Conservation (phyloP, 2,329 filamentous ascomycete genomes). For the Dactylellina parvicollis region DNA sequence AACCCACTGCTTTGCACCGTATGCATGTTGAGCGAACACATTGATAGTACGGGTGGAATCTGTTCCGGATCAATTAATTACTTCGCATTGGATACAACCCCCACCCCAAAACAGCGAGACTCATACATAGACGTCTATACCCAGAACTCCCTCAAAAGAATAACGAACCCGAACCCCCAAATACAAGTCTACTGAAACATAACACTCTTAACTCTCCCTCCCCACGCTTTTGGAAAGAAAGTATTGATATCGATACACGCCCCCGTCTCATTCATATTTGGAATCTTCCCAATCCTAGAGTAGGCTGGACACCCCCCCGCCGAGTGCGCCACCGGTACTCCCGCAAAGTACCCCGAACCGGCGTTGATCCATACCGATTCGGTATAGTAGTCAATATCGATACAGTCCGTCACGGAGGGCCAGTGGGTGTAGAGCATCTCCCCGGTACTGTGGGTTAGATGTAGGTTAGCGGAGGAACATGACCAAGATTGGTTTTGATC, state of each 20-base stretch:
- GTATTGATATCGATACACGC: constrained; percentile 29
- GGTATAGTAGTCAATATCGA: constrained; percentile 43
- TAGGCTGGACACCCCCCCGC: background rate
- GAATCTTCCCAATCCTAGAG: constrained; percentile 29
- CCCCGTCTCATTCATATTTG: constrained; percentile 26
- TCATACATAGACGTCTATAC: background rate
- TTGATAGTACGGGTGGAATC: no score
- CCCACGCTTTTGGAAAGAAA: constrained; percentile 8
- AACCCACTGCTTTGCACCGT: no score
- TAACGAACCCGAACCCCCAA: no score
- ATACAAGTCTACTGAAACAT: constrained; percentile 13
- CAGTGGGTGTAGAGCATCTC: constrained; percentile 45
- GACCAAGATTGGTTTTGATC: no score
- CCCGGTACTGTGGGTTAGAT: constrained; percentile 22
- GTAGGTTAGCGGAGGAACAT: no score
- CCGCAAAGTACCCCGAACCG: constrained; percentile 33
- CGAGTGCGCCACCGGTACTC: constrained; percentile 17
- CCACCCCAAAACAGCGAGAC: no score
- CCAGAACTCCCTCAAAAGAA: no score
- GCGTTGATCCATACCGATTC: constrained; percentile 35
- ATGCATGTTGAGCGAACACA: no score
- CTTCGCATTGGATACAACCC: no score
- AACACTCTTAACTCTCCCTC: constrained; percentile 19
- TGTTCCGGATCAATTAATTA: no score
- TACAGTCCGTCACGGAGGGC: constrained; percentile 42